Evolutionary conservation across 768 basidiomycete genomes (phyloP), one percentile per base, ranked within the genome.

Genomic region (Termitomyces sp.): DNA sequence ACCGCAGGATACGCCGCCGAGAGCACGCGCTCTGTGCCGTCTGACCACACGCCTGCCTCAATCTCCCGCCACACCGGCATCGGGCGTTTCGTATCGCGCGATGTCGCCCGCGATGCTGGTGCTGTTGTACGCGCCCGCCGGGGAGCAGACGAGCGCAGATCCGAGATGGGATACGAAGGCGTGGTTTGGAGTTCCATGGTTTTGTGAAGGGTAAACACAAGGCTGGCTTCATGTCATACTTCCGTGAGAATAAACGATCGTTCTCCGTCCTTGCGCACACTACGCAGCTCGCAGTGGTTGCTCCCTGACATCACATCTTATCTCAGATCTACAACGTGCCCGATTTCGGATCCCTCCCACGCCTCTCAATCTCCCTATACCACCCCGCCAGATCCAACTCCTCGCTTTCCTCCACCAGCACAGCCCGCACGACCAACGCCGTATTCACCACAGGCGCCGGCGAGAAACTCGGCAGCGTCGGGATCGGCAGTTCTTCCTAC

Each of bases 301-400:
- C 29, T 29, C 29, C 29, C 29, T 29, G 36, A 65, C 9, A 36
- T 63, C 61, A 56, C 56, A 68, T 72, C 68, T 71, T 64, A 68
- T 72, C 71, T 63, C 58, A 64, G 64, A 71, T 71, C 65, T 58
- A 56, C 57, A 57, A 60, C 53, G 31, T 58, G 43, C 55, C 60
- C 62, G 63, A 63, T 64, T 59, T 59, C 66, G 67, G 63, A 60
- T 59, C 56, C 29, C 24, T 24, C 27, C 27, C 1, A 27, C 61
- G 60, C 43, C 68, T 64, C 46, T 68, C 67, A 34, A 75, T 71
- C 0, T 65, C 73, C 27, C 34, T 43, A 46, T 74, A 74, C 80
- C 82, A 85, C 37, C 77, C 51, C 22, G 64, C 62, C 55, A 83
- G 65, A 59, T 79, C 77, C 61, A 87, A 68, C 59, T 82, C 83